Percentiles rank a stretch among this genome's conserved stretches.
Conservation (phyloP, 164 flowering plant species). For the Chloranthus sessilifolius region DNA sequence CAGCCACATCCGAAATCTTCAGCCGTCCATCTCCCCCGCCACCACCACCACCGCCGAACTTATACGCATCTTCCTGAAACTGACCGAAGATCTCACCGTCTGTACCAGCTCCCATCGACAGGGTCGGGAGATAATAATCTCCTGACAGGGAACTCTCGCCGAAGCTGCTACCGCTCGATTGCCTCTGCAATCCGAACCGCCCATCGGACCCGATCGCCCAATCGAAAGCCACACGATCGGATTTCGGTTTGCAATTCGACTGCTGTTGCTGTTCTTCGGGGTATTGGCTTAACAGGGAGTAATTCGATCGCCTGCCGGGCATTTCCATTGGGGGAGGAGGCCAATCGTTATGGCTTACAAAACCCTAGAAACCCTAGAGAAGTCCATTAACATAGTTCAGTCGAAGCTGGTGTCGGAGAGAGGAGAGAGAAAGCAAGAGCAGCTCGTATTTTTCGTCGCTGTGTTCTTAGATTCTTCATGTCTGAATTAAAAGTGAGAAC, state of each 20-base stretch:
- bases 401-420: not conserved
- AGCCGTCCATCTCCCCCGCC: constrained; percentile 21
- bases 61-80: constrained; percentile 25
- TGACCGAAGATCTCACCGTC: constrained; percentile 26
- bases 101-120: constrained; percentile 33
- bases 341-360: not conserved
- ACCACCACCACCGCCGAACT: constrained; percentile 26
- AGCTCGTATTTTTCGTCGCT: not conserved
- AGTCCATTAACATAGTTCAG: not conserved
- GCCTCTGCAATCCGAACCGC: constrained; percentile 52
- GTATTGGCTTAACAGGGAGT: constrained; percentile 55
- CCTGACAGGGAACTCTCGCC: constrained; percentile 69
- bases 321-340: constrained; percentile 53
- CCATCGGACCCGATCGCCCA: constrained; percentile 48
- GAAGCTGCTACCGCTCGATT: constrained; percentile 85
- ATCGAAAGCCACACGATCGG: constrained; percentile 40
- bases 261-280: constrained; percentile 47
- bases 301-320: constrained; percentile 66
- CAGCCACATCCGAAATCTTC: constrained; percentile 24
- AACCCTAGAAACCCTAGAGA: constrained; percentile 13
- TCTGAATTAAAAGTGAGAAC: no score
- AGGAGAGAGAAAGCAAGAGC: no score
- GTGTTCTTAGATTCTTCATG: no score
- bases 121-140: constrained; percentile 43
- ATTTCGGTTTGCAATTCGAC: constrained; percentile 21